Evolutionary conservation across 768 basidiomycete genomes (phyloP), one percentile per base, ranked within the genome.

Genomic region (Termitomyces sp.): DNA sequence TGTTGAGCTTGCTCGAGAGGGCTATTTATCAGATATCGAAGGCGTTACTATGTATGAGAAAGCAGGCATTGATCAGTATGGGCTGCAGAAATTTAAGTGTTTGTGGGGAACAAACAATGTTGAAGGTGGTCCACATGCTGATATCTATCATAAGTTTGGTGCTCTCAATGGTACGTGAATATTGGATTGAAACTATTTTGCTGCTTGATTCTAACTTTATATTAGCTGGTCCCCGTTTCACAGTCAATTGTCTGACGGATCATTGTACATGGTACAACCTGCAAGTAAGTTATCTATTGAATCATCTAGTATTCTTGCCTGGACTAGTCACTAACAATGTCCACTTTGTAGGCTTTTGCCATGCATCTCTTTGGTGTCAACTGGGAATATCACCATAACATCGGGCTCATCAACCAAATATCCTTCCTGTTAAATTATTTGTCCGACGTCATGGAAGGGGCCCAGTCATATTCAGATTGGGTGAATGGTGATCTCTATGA

Each of bases 81-180:
- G 63, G 5, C 51, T 66, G 1, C 56, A 62, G 22, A 63, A 46
- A 29, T 66, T 51, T 53, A 61, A 49, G 15, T 58, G 65, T 50
- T 7, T 56, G 1, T 56, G 58, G 1, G 60, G 64, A 0, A 63
- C 62, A 4, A 66, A 66, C 50, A 66, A 64, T 18, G 57, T 63
- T 31, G 61, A 66, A 53, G 64, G 64, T 36, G 64, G 64, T 40
- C 66, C 66, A 15, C 63, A 65, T 43, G 61, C 64, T 41, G 62
- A 63, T 13, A 63, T 63, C 13, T 61, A 61, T 32, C 44, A 52
- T 11, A 61, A 61, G 52, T 63, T 63, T 57, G 62, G 62, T 0
- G 60, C 62, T 7, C 56, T 63, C 41, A 45, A 47, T 45, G 52
- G 52, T 53, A 44, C 4, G 41, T 13, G n/a, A 25, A 15, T 18